Evolutionary conservation across 495 filamentous ascomycete species (phyloP), one percentile per base, ranked within the genome.

Genomic region (Trichocladium uniseriatum): DNA sequence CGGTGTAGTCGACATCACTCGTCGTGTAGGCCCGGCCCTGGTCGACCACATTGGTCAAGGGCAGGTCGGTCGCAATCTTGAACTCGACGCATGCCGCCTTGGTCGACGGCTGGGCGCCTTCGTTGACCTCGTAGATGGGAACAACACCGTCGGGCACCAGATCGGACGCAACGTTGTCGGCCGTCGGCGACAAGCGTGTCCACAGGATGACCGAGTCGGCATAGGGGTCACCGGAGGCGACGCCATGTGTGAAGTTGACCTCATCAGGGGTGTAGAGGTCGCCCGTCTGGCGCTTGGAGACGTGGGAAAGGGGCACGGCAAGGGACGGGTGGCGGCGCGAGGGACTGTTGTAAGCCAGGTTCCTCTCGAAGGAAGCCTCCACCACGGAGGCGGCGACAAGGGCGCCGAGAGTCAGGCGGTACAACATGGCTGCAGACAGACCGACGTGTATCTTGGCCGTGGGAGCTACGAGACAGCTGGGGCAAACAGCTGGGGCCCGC

Each of bases 171-270:
- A 79, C 79, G 44, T 79, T 76, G 10, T 71, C 73, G 21, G 45
- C 50, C 27, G 69, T 67, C 20, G 82, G 82, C 6, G 79, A 72
- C n/a, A 73, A 67, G n/a, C 82, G 66, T 0, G 82, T 84, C 81
- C 82, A 85, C 0, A 86, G 69, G 46, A 86, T 80, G 2, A 85
- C 75, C 16, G 75, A 80, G 55, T 77, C 62, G 14, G 76, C 61
- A 54, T 79, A 83, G 2, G 82, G 82, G 54, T 86, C 82, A 9
- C 82, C 82, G 15, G 78, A 81, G n/a, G 82, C 82, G 10, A 85
- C 73, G 49, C 81, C 79, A 51, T 84, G 82, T 7, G 81, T 85
- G 60, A 86, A 84, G 51, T 74, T 72, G 37, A 83, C 64, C 48
- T 72, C 52, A 6, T 31, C 45, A 0, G 52, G 45, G 1, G 44